Base-by-base conservation (phyloP, 345 rosid genomes). In the Populus simonii region DNA sequence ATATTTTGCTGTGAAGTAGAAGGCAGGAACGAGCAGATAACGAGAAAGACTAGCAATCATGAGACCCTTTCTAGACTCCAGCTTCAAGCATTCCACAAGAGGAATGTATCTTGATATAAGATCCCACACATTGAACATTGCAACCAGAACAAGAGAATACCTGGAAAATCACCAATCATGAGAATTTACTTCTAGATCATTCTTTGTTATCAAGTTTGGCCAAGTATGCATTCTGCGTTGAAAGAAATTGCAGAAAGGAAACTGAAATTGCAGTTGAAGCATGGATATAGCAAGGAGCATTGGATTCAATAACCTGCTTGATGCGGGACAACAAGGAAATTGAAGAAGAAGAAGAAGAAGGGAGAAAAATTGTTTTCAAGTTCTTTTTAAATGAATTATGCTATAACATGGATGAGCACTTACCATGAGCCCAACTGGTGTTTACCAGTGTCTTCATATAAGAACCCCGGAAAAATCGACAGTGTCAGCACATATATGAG, bases 381-480 rank as follows among this genome's bases (percentile, higher is more conserved):
- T 33, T 33, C 36, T 33, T 33, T 33, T 33, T 33, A 33, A 33
- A 33, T 33, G 36, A 33, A 38, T 38, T 38, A 41, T 41, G 45
- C 45, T 41, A 10, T 41, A 2, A 7, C 8, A 65, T 22, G 35
- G 20, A 75, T 27, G n/a, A 61, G 12, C 6, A 66, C 83, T 68
- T 79, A 88, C 97, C 98, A 92, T 16, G 65, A 1, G 0, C 96
- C 96, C 70, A 91, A 77, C 57, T 84, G 73, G 71, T 96, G 97
- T 13, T 83, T 8, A 22, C 99, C 99, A 0, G 97, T 93, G 78
- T 95, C 84, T 82, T 95, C 98, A 18, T 74, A 92, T 29, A 95
- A 55, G 86, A 95, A 93, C 2, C 99, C 96, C 0, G 99, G 99
- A 66, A 93, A 91, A 38, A 96, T 92, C 2, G 98, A 87, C 35